Base-by-base conservation (phyloP, 2,329 filamentous ascomycete genomes). In the Verticillium isaacii region DNA sequence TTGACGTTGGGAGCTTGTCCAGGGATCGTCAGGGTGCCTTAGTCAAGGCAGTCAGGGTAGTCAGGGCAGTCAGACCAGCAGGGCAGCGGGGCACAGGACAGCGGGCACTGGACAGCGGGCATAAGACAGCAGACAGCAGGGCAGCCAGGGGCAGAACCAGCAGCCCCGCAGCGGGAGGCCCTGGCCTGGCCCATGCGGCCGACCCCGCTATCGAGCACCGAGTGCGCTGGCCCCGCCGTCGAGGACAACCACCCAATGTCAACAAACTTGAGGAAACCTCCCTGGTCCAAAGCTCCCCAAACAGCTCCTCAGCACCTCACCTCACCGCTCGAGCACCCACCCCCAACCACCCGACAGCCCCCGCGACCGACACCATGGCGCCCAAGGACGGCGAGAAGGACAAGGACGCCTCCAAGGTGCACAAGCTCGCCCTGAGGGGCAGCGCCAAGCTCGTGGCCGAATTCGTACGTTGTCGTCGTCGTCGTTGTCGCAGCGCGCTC, bases 381-480 rank as follows among this genome's bases (percentile, higher is more conserved):
- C 61, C 58, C 56, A 68, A 67, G 57, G 39, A 63, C 32, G 39
- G 62, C 32, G 62, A 56, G 52, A 61, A 59, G 36, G 36, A 52
- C 34, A 59, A 59, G 45, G 85, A 88, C 71, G 93, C 93, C 71
- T 91, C 92, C 68, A 97, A 97, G 78, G 88, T 93, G 64, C 95
- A 99, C 81, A 98, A 97, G 82, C 86, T 99, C 65, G 91, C 93
- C 41, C 83, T 97, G 65, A 94, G 93, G 77, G 92, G 90, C 78
- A 85, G 80, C 68, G 87, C 92, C 45, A 96, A 94, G 77, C 85
- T 96, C 41, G 93, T 98, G 62, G 91, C 94, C 55, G 95, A 99
- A 80, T 99, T 99, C 76, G 93, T 96, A 80, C 75, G 90, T 84
- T 29, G 45, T 25, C 17, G 19, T 12, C n/a, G 32, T 36, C 29